Conservation (phyloP, 176 grass and related monocot species). For the Carex kokanica region DNA sequence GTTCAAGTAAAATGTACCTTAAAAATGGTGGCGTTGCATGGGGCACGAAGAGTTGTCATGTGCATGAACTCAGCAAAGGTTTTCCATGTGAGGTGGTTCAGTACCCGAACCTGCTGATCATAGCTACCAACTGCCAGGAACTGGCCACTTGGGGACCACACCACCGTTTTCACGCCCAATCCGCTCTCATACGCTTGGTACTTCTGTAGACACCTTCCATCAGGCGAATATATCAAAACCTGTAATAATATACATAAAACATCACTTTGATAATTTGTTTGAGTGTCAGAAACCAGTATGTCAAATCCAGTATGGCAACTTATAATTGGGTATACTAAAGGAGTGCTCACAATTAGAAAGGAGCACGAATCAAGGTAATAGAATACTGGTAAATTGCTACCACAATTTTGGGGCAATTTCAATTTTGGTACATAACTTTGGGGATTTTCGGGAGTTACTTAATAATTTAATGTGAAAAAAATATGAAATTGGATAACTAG, state of each 20-base stretch:
- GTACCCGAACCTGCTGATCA: constrained; percentile 69
- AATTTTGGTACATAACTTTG: neutral
- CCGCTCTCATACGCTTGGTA: constrained; percentile 91
- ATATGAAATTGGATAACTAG: neutral
- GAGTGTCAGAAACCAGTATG: neutral
- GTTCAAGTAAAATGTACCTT: constrained; percentile 42
- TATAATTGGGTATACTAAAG: neutral
- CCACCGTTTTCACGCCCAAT: constrained; percentile 90
- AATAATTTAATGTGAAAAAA: neutral
- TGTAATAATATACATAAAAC: constrained; percentile 31
- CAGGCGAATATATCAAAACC: constrained; percentile 92
- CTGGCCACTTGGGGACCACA: constrained; percentile 89
- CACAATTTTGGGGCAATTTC: neutral
- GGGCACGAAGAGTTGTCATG: constrained; percentile 51
- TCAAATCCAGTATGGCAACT: neutral
- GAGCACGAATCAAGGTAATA: neutral
- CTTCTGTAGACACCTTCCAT: constrained; percentile 88
- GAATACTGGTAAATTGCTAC: neutral
- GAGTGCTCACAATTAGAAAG: neutral
- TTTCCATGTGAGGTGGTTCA: constrained; percentile 98
- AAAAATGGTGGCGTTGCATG: constrained; percentile 65
- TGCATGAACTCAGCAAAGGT: constrained; percentile 93
- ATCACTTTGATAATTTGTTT: neutral
- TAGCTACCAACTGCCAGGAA: constrained; percentile 96
- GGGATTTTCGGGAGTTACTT: neutral